Evolutionary conservation across 2,329 filamentous ascomycete species (phyloP), one percentile per base, ranked within the genome.

Genomic region (Eurotiales sp.): DNA sequence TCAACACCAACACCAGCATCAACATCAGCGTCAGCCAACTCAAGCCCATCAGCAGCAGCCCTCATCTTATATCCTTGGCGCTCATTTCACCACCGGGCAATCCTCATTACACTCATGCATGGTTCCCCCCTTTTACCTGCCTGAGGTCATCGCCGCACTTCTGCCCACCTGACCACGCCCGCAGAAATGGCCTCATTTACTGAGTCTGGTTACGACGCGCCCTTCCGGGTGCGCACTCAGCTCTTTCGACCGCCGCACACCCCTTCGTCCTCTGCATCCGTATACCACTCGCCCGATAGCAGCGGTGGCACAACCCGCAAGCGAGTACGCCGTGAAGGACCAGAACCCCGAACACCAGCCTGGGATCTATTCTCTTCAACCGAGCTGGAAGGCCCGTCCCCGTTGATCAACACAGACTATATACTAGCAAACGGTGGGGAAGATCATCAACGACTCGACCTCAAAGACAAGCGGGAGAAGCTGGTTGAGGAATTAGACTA

Each of bases 331-430:
- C 61, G 60, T 15, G 48, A 52, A 15, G 61, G 61, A n/a, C 56
- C 59, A 11, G 63, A 61, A 6, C 58, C 58, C 27, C 56, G 60
- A 14, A 57, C 57, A 15, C 39, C 41, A 12, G 57, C 58, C 39
- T 62, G 58, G 43, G 60, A 63, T 29, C 60, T 56, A 46, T 52
- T 56, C 29, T 54, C 59, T 42, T 50, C 42, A 11, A 37, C 27
- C 8, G 64, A 61, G 42, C 47, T 63, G 15, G 52, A 55, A 47
- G 69, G 67, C 46, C 67, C 70, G 30, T 61, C 66, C 7, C 67
- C 70, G 23, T 61, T 74, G 12, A 64, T 68, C 34, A 70, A 65
- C 48, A 65, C 69, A 21, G 61, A 68, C 39, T 74, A 73, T 55
- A 63, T 63, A 25, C 64, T 71, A 51, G 64, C 65, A 27, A 64